phyloP scores from a whole-genome alignment of 148 eudicot genomes.

The Rheum nobile region DNA sequence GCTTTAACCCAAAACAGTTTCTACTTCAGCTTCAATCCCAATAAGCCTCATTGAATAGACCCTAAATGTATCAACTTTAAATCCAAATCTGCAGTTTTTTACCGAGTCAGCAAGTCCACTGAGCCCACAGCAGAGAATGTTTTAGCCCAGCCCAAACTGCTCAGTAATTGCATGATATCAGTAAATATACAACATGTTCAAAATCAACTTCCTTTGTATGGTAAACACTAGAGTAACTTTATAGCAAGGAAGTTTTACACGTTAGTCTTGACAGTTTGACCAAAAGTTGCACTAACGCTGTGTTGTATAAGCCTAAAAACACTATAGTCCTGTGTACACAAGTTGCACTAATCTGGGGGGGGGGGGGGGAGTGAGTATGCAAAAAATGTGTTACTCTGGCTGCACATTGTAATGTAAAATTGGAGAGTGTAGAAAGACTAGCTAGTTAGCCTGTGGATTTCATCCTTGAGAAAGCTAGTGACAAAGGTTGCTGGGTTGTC shows the following conservation, averaged over 20 bases:
- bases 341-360: not conserved
- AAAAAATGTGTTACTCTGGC: not conserved
- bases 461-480: constrained; percentile 44
- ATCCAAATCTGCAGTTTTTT: not conserved
- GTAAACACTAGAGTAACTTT: not conserved
- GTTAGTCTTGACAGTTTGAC: not conserved
- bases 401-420: not conserved
- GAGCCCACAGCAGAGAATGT: not conserved
- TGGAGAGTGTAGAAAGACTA: not conserved
- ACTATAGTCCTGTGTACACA: not conserved
- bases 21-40: no score
- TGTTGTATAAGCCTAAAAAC: not conserved
- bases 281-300: not conserved
- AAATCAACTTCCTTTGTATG: not conserved
- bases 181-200: not conserved
- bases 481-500: constrained; percentile 17
- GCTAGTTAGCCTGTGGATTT: constrained; percentile 45
- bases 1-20: no score
- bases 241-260: not conserved
- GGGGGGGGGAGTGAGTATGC: not conserved
- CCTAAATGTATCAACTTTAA: no score
- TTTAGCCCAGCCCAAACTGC: not conserved
- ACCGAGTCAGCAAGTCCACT: not conserved
- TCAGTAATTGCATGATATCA: not conserved
- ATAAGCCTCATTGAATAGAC: no score